These are phyloP conservation scores for Effrenium voratum DNA, from an alignment of 73 alveolate genomes.

Conservation along the genomic window DNA sequence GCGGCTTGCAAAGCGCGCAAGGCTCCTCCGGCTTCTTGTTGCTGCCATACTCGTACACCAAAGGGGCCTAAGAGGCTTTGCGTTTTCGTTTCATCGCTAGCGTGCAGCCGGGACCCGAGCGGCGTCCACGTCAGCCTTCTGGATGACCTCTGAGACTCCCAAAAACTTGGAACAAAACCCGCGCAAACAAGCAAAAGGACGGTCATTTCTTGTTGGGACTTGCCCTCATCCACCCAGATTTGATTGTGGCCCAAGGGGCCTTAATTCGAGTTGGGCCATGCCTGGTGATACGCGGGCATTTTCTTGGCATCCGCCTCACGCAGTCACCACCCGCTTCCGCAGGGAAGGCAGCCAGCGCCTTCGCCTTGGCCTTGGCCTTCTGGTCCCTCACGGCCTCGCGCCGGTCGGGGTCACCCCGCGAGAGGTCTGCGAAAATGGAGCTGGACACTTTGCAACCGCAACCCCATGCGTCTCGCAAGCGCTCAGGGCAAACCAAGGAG, in stretches of 20 bases:
- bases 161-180: too few relatives aligned
- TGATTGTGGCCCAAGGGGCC: too few relatives aligned
- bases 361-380: constrained; percentile 21
- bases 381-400: constrained; percentile 21
- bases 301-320: constrained; percentile 9
- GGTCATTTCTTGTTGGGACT: too few relatives aligned
- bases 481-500: background rate
- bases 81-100: too few relatives aligned
- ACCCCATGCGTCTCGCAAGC: background rate
- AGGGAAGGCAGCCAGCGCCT: background rate
- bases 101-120: too few relatives aligned
- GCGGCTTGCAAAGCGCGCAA: too few relatives aligned
- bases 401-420: too few relatives aligned
- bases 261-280: too few relatives aligned
- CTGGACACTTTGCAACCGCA: background rate
- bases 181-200: too few relatives aligned
- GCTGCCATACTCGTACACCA: constrained; percentile 45
- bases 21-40: constrained; percentile 1
- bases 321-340: background rate
- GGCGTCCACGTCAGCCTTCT: constrained; percentile 32
- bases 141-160: background rate
- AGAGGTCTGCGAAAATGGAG: too few relatives aligned
- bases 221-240: too few relatives aligned
- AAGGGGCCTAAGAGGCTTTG: constrained; percentile 8
- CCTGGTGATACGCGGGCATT: constrained; percentile 66